phyloP scores from a whole-genome alignment of 345 rosid species.

The Pugionium dolabratum region DNA sequence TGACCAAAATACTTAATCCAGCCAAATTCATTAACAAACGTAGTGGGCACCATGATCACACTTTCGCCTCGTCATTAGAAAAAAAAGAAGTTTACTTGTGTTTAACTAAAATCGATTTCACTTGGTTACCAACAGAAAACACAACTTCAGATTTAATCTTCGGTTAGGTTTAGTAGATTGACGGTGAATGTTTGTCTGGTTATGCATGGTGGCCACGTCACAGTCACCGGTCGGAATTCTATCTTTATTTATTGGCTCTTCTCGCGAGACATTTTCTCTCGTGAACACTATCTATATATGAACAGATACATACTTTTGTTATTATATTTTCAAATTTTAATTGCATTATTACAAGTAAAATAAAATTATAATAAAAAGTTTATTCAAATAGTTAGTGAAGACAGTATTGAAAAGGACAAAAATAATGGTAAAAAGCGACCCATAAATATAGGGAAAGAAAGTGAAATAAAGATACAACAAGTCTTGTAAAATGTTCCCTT shows the following conservation, averaged over 20 bases:
- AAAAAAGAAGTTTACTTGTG: neutral
- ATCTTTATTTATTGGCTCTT: neutral
- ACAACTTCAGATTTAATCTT: neutral
- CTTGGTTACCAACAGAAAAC: constrained; percentile 17
- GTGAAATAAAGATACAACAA: constrained; percentile 33
- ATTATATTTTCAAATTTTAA: no score
- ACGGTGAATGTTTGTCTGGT: constrained; percentile 26
- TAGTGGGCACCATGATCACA: constrained; percentile 31
- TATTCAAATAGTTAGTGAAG: constrained; percentile 10
- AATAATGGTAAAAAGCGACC: constrained; percentile 13
- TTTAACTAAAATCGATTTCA: neutral
- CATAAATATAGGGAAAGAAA: constrained; percentile 11
- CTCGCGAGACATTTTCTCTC: neutral
- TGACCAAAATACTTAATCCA: neutral
- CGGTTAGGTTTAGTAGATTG: constrained; percentile 27
- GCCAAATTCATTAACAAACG: neutral
- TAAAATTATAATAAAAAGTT: neutral
- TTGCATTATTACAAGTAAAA: neutral
- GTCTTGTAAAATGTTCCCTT: constrained; percentile 27
- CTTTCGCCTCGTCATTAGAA: neutral
- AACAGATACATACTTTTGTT: no score
- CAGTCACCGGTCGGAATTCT: constrained; percentile 1
- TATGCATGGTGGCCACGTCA: constrained; percentile 31
- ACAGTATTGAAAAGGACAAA: neutral
- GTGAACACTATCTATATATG: neutral